A percentile compares a stretch with the other conserved stretches of the same genome.
These are phyloP conservation scores for Dictyostelium discoideum DNA, from an alignment of 78 protist genomes.

Conservation along the genomic window dicty_2.7 NC_007091.3:4794001-4794500, in stretches of 20 bases:
- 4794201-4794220: too few species aligned
- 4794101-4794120: slow-evolving; percentile 6
- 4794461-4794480: neutral
- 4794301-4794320: slow-evolving; percentile 81
- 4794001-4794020: neutral
- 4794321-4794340: neutral
- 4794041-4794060: neutral
- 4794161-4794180: neutral
- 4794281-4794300: neutral
- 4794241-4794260: neutral
- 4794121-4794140: too few species aligned
- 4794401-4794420: too few species aligned
- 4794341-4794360: too few species aligned
- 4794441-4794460: slow-evolving; percentile 58
- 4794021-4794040: neutral
- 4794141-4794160: neutral
- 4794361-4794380: too few species aligned
- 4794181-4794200: neutral
- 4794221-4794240: too few species aligned
- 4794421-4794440: slow-evolving; percentile 82
- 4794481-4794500: slow-evolving; percentile 36
- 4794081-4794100: neutral
- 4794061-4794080: neutral
- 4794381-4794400: too few species aligned
- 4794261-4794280: too few species aligned